Evolutionary conservation across 1,284 basidiomycete species (phyloP), one percentile per base, ranked within the genome.

Genomic region (Boletellus deceptivus): DNA sequence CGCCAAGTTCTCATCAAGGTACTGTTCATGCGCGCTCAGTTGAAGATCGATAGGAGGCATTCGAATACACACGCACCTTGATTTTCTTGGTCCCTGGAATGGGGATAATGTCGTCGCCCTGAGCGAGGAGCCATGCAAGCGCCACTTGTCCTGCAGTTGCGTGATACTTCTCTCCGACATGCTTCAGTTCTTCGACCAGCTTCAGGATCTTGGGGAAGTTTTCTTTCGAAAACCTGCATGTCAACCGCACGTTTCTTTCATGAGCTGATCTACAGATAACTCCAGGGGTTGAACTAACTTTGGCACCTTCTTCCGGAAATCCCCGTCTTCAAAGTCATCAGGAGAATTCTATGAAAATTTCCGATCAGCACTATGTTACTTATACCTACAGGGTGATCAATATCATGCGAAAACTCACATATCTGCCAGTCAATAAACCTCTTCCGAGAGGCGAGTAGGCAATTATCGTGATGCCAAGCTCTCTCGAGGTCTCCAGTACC

Each of bases 41-140:
- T 18, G 2, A 17, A 22, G n/a, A 43, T 11, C 4, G 6, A 13
- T 13, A 25, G 22, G 11, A 1, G 3, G 18, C 39, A 17, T 39
- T 17, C 5, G 20, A 3, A 6, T 13, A 33, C 17, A 8, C 5
- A 39, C 53, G 2, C 9, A 66, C 67, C 56, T 65, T 67, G 37
- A 69, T 50, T 27, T 61, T 64, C 36, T 55, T 69, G 3, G 56
- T 70, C 4, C 67, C 65, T 1, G 59, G 68, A 43, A 68, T 68
- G 3, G 65, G 67, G 25, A 76, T 66, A 38, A 75, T 59, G 46
- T 71, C 69, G n/a, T 65, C 62, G 17, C 68, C 71, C 57, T 70
- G 72, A 9, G 67, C 65, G 17, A 72, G 62, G 29, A 76, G 53
- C 77, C 78, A 80, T 0, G 78, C 76, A 3, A 81, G 64, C 0